These are phyloP conservation scores for Brassica incana DNA, from an alignment of 345 rosid genomes.

Conservation along the genomic window DNA sequence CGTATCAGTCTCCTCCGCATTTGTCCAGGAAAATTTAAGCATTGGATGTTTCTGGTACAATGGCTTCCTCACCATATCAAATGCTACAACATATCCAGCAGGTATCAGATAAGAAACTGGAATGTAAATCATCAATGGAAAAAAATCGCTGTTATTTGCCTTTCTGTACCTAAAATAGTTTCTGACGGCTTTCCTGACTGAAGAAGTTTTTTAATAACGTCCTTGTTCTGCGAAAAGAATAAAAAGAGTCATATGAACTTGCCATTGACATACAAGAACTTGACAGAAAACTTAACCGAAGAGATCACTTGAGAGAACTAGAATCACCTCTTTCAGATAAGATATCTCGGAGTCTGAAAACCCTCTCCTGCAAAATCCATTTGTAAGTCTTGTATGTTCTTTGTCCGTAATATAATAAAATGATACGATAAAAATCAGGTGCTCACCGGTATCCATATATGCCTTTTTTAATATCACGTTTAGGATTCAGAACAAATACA, in stretches of 20 bases:
- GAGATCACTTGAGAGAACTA: constrained; percentile 12
- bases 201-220: constrained; percentile 57
- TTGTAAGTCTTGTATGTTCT: constrained; percentile 27
- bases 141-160: neutral
- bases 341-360: constrained; percentile 82
- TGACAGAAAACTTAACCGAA: neutral
- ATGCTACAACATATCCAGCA: constrained; percentile 54
- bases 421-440: constrained; percentile 13
- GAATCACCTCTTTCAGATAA: constrained; percentile 74
- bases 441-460: constrained; percentile 90
- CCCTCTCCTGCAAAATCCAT: constrained; percentile 74
- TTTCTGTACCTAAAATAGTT: constrained; percentile 62
- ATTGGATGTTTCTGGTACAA: constrained; percentile 93
- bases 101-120: constrained; percentile 25
- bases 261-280: constrained; percentile 9
- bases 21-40: constrained; percentile 88
- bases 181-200: constrained; percentile 66
- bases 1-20: constrained; percentile 81
- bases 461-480: constrained; percentile 48
- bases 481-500: constrained; percentile 83
- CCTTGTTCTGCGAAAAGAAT: constrained; percentile 57
- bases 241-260: constrained; percentile 11
- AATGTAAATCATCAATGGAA: constrained; percentile 16
- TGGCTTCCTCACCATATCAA: constrained; percentile 85
- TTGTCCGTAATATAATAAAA: neutral